Evolutionary conservation across 345 rosid genomes (phyloP), one percentile per base, ranked within the genome.

Genomic region (Linum tenue): DNA sequence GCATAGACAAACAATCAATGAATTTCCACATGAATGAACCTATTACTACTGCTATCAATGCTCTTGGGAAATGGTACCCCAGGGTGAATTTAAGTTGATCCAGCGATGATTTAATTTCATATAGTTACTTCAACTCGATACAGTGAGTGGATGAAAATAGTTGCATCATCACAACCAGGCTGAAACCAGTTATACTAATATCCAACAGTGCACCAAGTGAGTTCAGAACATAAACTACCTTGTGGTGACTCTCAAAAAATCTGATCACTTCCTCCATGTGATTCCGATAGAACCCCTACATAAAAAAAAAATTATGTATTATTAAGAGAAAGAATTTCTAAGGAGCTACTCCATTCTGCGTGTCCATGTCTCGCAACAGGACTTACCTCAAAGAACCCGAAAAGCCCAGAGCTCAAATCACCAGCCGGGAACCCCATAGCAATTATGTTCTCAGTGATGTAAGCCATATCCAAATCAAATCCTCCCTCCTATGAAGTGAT

Each of bases 401-500:
- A 65, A 44, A 74, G 56, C 10, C 77, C 77, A 56, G 77, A 74
- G 69, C 77, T 74, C n/a, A 74, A 31, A 56, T 74, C 77, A 53
- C 77, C 77, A 55, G 77, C 77, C 31, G 77, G 77, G 50, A 74
- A 74, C n/a, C 77, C 77, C 77, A 74, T 74, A 44, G 77, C 77
- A 65, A 74, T 74, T 43, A 74, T 62, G 38, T 74, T 74, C 72
- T 74, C 77, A 61, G 77, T 74, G 22, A 74, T 61, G 64, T 74
- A 74, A 56, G 73, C 66, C 77, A 84, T 77, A 64, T 84, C 88
- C 78, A 84, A 72, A 68, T 61, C 77, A 63, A 65, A 74, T 6
- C 67, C 77, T 43, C 73, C 77, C 16, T 74, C 77, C 77, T 74
- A 61, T 9, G 31, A 22, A 22, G 31, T 22, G 31, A 22, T 22